These are phyloP conservation scores for Candida sanyaensis DNA, from an alignment of 1,139 yeast species.

Conservation along the genomic window DNA sequence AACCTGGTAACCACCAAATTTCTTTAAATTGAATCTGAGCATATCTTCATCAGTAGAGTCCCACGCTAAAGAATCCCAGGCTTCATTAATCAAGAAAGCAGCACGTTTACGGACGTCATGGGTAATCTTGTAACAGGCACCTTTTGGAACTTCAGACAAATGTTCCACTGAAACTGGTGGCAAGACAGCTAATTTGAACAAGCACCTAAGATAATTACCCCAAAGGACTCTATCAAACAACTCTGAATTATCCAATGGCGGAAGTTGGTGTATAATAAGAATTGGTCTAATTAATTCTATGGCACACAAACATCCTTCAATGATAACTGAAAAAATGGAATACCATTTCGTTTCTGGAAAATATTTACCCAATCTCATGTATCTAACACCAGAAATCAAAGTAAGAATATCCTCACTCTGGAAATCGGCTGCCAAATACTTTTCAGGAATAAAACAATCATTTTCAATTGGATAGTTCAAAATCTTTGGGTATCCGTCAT, in stretches of 20 bases:
- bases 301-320: constrained; percentile 59
- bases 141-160: constrained; percentile 69
- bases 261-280: constrained; percentile 55
- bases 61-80: constrained; percentile 80
- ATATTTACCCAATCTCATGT: constrained; percentile 57
- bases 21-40: constrained; percentile 59
- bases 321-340: constrained; percentile 62
- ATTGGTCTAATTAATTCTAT: constrained; percentile 61
- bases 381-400: constrained; percentile 54
- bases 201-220: constrained; percentile 64
- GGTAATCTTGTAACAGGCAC: constrained; percentile 66
- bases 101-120: constrained; percentile 65
- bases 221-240: constrained; percentile 57
- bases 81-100: constrained; percentile 54
- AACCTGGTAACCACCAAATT: constrained; percentile 74
- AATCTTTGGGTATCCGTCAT: constrained; percentile 40
- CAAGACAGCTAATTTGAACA: constrained; percentile 54
- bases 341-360: constrained; percentile 73
- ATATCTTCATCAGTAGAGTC: constrained; percentile 61
- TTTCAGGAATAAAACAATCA: constrained; percentile 36
- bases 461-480: constrained; percentile 25
- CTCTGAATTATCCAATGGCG: constrained; percentile 51
- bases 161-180: constrained; percentile 65
- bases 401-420: constrained; percentile 47
- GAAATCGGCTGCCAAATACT: constrained; percentile 36